Base-by-base conservation (phyloP, 2,329 filamentous ascomycete genomes). In the Trichoderma oligosporum region DNA sequence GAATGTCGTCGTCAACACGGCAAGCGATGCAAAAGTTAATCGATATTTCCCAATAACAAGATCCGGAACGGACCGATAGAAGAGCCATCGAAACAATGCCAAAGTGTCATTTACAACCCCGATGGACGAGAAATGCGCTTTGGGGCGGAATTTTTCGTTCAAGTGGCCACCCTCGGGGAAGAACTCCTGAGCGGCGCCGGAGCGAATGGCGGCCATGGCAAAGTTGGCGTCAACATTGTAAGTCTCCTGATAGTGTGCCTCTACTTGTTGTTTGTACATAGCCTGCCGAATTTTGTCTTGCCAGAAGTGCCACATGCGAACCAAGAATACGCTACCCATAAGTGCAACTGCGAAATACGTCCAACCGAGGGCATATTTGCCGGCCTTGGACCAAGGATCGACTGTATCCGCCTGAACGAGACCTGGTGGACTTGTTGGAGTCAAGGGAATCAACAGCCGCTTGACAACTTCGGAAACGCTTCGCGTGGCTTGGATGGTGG, bases 281-380 rank as follows among this genome's bases (percentile, higher is more conserved):
- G 91, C 92, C 64, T 92, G 89, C 63, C 92, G 84, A 63, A 96
- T 90, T 75, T 94, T 95, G 76, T 97, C 92, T 65, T 92, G 91
- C 87, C 91, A 96, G 64, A 88, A 86, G 72, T 96, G 88, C 79
- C 92, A 96, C 68, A 89, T 80, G 63, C 91, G 85, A 68, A 93
- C 78, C 9, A 87, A 66, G 9, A 88, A 75, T 4, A 92, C 85
- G 54, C 83, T 66, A 25, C 82, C 80, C 62, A 92, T 79, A 59
- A 97, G 71, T 49, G 86, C 83, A 47, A 95, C 71, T 52, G 88
- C 85, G 67, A 96, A 95, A 72, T 95, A 96, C 12, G 93, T 90
- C 85, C 91, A 96, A 57, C 87, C 90, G 51, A 90, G 75, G 2
- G 82, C 91, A 74, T 97, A 96, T 75, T 96, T 95, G 42, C 87